Percentiles rank a stretch among this genome's conserved stretches.
These are phyloP conservation scores for Xylariaceae sp. DNA, from an alignment of 2,329 filamentous ascomycete species.

Conservation along the genomic window DNA sequence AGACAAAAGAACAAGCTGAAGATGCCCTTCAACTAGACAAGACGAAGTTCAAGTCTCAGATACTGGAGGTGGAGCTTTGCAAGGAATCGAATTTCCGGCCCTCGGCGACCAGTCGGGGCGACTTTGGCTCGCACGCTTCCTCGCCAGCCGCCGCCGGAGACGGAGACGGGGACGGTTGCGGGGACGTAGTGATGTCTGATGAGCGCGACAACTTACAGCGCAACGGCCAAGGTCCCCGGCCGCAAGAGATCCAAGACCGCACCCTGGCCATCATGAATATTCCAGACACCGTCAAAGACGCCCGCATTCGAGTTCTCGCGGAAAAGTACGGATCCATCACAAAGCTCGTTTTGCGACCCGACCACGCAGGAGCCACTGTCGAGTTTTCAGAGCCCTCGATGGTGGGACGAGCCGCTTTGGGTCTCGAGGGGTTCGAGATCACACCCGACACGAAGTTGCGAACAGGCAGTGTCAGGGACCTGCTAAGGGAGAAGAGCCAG, in stretches of 20 bases:
- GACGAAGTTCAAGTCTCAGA: conserved; percentile 61
- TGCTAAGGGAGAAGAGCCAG: conserved; percentile 47
- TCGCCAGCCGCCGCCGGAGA: conserved; percentile 35
- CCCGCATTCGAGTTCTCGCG: conserved; percentile 68
- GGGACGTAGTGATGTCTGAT: conserved; percentile 34
- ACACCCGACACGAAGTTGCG: conserved; percentile 47
- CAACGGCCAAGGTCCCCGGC: conserved; percentile 35
- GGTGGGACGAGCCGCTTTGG: conserved; percentile 66
- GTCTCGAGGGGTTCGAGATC: conserved; percentile 52
- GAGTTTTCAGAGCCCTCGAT: conserved; percentile 68
- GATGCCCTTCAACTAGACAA: conserved; percentile 65
- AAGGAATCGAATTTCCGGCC: conserved; percentile 53
- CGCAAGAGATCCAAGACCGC: conserved; percentile 53
- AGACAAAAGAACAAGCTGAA: conserved; percentile 62
- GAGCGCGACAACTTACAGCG: conserved; percentile 17
- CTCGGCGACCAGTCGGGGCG: conserved; percentile 41
- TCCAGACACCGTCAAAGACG: conserved; percentile 87
- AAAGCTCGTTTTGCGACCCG: conserved; percentile 73
- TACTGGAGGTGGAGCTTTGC: conserved; percentile 61
- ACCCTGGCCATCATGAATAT: conserved; percentile 80
- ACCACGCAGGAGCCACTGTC: conserved; percentile 78
- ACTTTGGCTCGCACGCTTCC: conserved; percentile 33
- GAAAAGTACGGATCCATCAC: conserved; percentile 65
- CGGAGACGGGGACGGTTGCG: conserved; percentile 28
- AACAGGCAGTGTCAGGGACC: conserved; percentile 49